Evolutionary conservation across 1,284 basidiomycete species (phyloP).

Genomic region (Pseudozyma sp.): DNA sequence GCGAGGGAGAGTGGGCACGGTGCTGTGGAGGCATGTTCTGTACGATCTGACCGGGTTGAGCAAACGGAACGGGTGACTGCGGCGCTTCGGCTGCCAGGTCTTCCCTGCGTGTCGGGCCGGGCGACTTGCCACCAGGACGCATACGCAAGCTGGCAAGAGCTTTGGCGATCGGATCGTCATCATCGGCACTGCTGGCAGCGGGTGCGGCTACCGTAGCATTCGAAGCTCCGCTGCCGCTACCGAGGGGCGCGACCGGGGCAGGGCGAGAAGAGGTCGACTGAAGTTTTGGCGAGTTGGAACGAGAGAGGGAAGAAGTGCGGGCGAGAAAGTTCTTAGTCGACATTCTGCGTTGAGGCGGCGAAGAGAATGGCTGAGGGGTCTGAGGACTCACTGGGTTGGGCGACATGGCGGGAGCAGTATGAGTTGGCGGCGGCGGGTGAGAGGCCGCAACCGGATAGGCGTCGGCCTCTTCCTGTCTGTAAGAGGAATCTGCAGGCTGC

Average conservation of each 20-base stretch:
- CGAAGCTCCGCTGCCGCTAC: constrained; percentile 8
- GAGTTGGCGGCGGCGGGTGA: constrained; percentile 4
- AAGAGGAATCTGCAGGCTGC: constrained; percentile 5
- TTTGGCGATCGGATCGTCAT: constrained; percentile 80
- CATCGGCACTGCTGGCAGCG: constrained; percentile 65
- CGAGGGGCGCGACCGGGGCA: constrained; percentile 36
- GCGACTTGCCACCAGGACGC: constrained; percentile 56
- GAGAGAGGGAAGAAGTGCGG: constrained; percentile 59
- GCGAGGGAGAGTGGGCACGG: constrained; percentile 46
- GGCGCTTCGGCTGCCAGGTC: constrained; percentile 32
- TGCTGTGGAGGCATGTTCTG: constrained; percentile 48
- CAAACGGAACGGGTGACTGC: constrained; percentile 25
- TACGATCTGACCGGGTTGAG: constrained; percentile 43
- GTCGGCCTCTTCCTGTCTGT: constrained; percentile 29
- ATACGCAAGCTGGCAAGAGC: constrained; percentile 75
- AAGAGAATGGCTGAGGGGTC: constrained; percentile 1
- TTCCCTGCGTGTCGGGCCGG: constrained; percentile 47
- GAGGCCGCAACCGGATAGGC: constrained; percentile 8
- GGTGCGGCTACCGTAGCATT: constrained; percentile 8
- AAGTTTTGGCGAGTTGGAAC: constrained; percentile 29
- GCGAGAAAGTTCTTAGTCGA: constrained; percentile 58
- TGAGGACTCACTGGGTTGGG: constrained; percentile 39
- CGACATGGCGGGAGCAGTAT: constrained; percentile 16
- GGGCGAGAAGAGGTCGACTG: constrained; percentile 34
- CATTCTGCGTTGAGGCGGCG: constrained; percentile 46